Base-by-base conservation (phyloP, 768 basidiomycete genomes). In the Podaxis pistillaris region DNA sequence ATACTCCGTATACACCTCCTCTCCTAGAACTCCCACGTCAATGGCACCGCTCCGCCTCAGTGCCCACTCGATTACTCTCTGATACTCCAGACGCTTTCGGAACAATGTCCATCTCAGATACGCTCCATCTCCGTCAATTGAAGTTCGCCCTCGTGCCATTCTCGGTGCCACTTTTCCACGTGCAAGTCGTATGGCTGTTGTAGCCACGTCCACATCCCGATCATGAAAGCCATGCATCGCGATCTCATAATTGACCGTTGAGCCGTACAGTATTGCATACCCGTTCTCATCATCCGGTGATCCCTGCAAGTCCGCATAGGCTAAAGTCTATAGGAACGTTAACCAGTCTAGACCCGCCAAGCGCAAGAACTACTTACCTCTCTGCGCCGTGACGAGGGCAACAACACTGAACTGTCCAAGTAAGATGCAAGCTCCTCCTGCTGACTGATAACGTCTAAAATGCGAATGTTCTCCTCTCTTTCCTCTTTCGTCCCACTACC, bases 221-320 rank as follows among this genome's bases (percentile, higher is more conserved):
- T 77, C 76, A 67, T 78, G 72, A 64, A 76, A 70, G 57, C 70
- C 80, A 65, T 71, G 61, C 59, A 54, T 58, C 64, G 33, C 68
- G 68, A 71, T 71, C 51, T 68, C 63, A 60, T 65, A 68, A 41
- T 71, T 67, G 38, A 49, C 57, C 3, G 58, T 55, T n/a, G 68
- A 63, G 63, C 72, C 74, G 68, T 75, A 76, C 59, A 86, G 66
- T 64, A 80, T 74, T 19, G 64, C 64, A 68, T 83, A 78, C 4
- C 86, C 89, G 40, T 81, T 66, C 69, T 87, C 88, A 66, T 87
- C 88, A 69, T 88, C 86, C 22, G 72, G 72, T 12, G 76, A 74
- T 33, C 73, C 71, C 64, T 67, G 73, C 65, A 71, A 72, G 64
- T 65, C 73, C 63, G 67, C 75, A 64, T 74, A 75, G 53, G 72